Conservation (phyloP, 2,329 filamentous ascomycete species). For the Sporothrix luriei region DNA sequence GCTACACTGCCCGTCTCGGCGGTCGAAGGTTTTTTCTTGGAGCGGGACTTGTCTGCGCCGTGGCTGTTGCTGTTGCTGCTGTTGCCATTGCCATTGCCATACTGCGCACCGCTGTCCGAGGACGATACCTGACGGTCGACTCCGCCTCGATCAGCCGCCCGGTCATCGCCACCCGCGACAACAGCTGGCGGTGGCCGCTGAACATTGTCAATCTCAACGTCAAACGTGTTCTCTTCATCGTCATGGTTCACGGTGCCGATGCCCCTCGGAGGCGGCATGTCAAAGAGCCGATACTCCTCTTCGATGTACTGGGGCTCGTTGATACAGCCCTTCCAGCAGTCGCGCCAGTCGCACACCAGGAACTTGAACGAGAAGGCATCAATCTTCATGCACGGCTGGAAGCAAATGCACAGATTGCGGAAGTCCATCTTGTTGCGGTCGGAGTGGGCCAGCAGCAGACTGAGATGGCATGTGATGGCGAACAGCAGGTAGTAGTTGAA, state of each 20-base stretch:
- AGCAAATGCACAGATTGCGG: conserved; percentile 92
- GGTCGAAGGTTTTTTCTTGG: conserved; percentile 50
- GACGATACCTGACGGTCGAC: conserved; percentile 65
- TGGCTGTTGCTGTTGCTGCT: conserved; percentile 35
- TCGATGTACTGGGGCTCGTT: conserved; percentile 81
- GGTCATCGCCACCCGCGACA: conserved; percentile 35
- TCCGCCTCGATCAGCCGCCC: conserved; percentile 24
- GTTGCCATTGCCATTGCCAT: conserved; percentile 41
- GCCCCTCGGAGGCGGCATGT: conserved; percentile 59
- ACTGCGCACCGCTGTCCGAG: conserved; percentile 65
- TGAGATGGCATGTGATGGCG: conserved; percentile 94
- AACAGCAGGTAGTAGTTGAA: conserved; percentile 98
- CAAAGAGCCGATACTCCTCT: conserved; percentile 64
- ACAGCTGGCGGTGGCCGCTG: conserved; percentile 28
- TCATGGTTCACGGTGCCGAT: conserved; percentile 40
- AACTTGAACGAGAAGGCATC: conserved; percentile 95
- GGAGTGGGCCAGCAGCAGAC: conserved; percentile 83
- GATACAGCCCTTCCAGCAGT: conserved; percentile 96
- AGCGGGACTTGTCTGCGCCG: conserved; percentile 30
- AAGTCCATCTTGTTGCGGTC: conserved; percentile 99
- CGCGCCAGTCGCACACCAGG: conserved; percentile 89
- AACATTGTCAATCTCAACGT: not conserved
- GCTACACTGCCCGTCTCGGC: conserved; percentile 49
- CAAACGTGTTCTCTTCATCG: conserved; percentile 31
- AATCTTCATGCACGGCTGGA: conserved; percentile 95